Base-by-base conservation (phyloP, 2,329 filamentous ascomycete species). In the Neofusicoccum cordaticola region DNA sequence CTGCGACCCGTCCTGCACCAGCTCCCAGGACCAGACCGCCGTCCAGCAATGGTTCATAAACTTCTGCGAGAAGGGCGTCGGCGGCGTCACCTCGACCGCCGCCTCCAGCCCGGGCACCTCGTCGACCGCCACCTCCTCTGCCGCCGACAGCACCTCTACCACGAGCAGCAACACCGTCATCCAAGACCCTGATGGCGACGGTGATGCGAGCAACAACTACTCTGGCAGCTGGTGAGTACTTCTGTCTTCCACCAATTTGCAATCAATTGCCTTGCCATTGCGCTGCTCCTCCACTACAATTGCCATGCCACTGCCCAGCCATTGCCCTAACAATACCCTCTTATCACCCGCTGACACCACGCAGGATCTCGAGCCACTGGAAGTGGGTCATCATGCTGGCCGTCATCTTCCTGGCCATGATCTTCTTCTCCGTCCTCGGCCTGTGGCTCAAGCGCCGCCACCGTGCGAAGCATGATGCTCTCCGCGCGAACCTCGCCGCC, bases 381-480 rank as follows among this genome's bases (percentile, higher is more conserved):
- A 84, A 88, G 80, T 96, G 91, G 91, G 86, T 96, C 51, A 83
- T 94, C 67, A 92, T 95, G 84, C 82, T 95, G 62, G 88, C 92
- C 68, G 80, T 94, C 67, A 83, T 96, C 34, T 83, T 89, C 48
- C 80, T 94, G 66, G 88, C 82, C 62, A 90, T 96, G 67, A 79
- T 83, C 13, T 81, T 82, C 65, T 85, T 92, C 71, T 44, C 82
- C 41, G 11, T 64, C 34, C 44, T 85, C 17, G 89, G 88, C 44
- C 86, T 88, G 72, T 85, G 90, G 75, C 86, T 91, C 79, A 90
- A 91, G 69, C 87, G 88, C 65, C 88, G 89, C 69, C 90, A 93
- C 77, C 82, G 92, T 68, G 86, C 86, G 68, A 90, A 87, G 78
- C 87, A 84, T 77, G 88, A 90, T 71, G 64, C 77, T 75, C 71